A percentile compares a stretch with the other conserved stretches of the same genome.
Conservation (phyloP, 78 protist genomes). For the Dictyostelium capitatum region DNA sequence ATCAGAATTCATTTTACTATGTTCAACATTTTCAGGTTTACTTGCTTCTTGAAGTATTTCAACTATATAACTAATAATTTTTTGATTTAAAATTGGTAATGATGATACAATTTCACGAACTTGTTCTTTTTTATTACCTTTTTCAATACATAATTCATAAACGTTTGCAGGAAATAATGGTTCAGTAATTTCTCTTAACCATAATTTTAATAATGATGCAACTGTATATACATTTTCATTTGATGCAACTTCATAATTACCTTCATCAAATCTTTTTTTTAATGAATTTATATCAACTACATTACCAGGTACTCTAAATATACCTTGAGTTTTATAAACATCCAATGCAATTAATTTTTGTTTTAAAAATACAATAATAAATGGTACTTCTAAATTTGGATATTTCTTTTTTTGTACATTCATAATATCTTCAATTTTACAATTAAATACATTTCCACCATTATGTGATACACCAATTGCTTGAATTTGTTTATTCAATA, state of each 20-base stretch:
- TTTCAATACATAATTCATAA: slow-evolving; percentile 25
- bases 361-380: slow-evolving; percentile 30
- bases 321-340: slow-evolving; percentile 56
- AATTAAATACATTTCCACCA: slow-evolving; percentile 22
- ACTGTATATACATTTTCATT: slow-evolving; percentile 59
- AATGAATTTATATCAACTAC: slow-evolving; percentile 31
- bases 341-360: slow-evolving; percentile 30
- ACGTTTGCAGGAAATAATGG: slow-evolving; percentile 14
- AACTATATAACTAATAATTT: slow-evolving; percentile 4
- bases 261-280: slow-evolving; percentile 49
- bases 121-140: slow-evolving; percentile 4
- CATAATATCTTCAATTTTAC: slow-evolving; percentile 34
- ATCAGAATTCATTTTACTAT: slow-evolving; percentile 24
- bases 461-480: slow-evolving; percentile 7
- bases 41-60: slow-evolving; percentile 26
- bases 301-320: slow-evolving; percentile 66
- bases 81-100: slow-evolving; percentile 35
- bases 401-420: slow-evolving; percentile 8
- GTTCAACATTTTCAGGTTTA: slow-evolving; percentile 41
- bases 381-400: slow-evolving; percentile 49
- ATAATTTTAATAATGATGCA: slow-evolving; percentile 41
- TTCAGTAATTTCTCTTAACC: slow-evolving; percentile 62
- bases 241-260: slow-evolving; percentile 23
- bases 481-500: slow-evolving; percentile 27
- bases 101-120: neutral